phyloP scores from a whole-genome alignment of 192 early-diverging fungal species.

The Podila horticola region DNA sequence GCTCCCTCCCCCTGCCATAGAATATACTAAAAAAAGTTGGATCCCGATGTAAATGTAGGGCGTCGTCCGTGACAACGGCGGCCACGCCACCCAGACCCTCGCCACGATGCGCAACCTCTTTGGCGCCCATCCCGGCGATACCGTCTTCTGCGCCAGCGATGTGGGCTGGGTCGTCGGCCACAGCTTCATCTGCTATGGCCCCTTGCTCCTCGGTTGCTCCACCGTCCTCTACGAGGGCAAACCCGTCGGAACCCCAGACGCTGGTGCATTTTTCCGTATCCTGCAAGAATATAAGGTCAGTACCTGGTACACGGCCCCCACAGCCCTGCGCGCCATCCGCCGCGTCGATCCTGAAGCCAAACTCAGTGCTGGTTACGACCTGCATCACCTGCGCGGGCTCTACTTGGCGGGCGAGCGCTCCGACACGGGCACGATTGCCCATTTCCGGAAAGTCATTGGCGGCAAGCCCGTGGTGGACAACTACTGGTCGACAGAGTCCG shows the following conservation, averaged over 20 bases:
- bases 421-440: slow-evolving; percentile 79
- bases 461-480: slow-evolving; percentile 79
- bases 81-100: slow-evolving; percentile 76
- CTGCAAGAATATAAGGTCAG: slow-evolving; percentile 81
- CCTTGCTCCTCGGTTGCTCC: slow-evolving; percentile 78
- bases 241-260: slow-evolving; percentile 82
- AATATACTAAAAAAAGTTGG: no score
- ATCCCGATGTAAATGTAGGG: no score
- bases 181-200: slow-evolving; percentile 84
- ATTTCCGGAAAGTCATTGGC: slow-evolving; percentile 57
- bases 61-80: slow-evolving; percentile 66
- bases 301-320: slow-evolving; percentile 86
- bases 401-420: slow-evolving; percentile 88
- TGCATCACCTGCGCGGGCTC: slow-evolving; percentile 67
- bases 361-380: slow-evolving; percentile 67
- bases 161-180: slow-evolving; percentile 93
- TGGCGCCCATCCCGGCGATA: slow-evolving; percentile 76
- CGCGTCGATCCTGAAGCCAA: slow-evolving; percentile 79
- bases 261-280: slow-evolving; percentile 83
- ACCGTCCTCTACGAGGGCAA: slow-evolving; percentile 90
- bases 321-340: slow-evolving; percentile 83
- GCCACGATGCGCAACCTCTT: slow-evolving; percentile 77
- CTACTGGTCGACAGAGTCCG: slow-evolving; percentile 92
- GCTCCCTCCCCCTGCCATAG: no score
- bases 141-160: slow-evolving; percentile 84